Evolutionary conservation across 2,329 filamentous ascomycete genomes (phyloP), one percentile per base, ranked within the genome.

Genomic region (Arachnopeziza araneosa): DNA sequence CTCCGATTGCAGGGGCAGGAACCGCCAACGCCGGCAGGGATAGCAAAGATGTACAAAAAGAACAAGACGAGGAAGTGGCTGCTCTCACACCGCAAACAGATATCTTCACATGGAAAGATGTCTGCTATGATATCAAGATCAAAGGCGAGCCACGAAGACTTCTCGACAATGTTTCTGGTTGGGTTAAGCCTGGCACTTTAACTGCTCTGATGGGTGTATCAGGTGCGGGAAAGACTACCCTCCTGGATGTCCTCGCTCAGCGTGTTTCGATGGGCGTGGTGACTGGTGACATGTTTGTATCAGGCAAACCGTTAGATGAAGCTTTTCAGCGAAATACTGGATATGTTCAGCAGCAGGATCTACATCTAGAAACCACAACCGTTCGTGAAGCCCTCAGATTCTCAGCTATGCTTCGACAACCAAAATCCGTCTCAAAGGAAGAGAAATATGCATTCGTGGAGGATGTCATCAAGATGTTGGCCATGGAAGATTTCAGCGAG

Each of bases 241-340:
- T 96, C 2, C 78, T 96, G 9, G 91, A 96, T 72, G 89, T 91
- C 2, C 80, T 96, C 23, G 91, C 91, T 0, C 66, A 90, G 61
- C 87, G 93, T 71, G 89, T 90, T 4, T 91, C 90, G 0, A 95
- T 95, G 87, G 93, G 93, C 74, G 88, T 96, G 10, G 90, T 97
- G 56, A 86, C 84, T 4, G 93, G 93, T 56, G 89, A 95, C 67
- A 96, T 96, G 88, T 58, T 71, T 0, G 66, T 72, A 8, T 66
- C 63, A 3, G 70, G 70, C 1, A 67, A 68, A 32, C 64, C 64
- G 1, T 62, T 67, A 1, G 64, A 69, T 54, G 80, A 82, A 50
- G 92, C 89, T 1, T 96, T 96, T 81, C 92, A 96, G 74, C 88
- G 92, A 64, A 95, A 93, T 76, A 96, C 91, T 0, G 93, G 92